Base-by-base conservation (phyloP, 176 grass and related monocot species). In the Dendrocalamus sinicus region DNA sequence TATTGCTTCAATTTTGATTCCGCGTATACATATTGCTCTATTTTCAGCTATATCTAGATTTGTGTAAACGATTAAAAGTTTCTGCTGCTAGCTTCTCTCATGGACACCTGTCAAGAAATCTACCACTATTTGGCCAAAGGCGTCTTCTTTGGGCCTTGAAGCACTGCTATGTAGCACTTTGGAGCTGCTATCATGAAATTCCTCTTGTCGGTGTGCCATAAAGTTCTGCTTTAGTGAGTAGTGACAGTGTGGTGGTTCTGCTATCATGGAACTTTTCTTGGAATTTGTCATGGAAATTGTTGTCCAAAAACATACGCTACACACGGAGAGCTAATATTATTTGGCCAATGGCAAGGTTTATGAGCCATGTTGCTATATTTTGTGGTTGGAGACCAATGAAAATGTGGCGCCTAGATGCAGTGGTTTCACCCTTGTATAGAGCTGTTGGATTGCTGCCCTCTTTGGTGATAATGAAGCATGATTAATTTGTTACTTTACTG, bases 111-210 rank as follows among this genome's bases (percentile, higher is more conserved):
- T 54, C 32, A 37, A 22, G 6, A 77, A 71, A 81, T 77, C 12
- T 82, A 40, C 19, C 47, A 59, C 83, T 71, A 67, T 71, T 47
- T 83, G 79, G 73, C 46, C 58, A 40, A 76, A 86, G 68, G 7
- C 10, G 14, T 73, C 26, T 7, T 47, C 37, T 28, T 59, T 83
- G 53, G n/a, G 46, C 24, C 55, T 54, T 72, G 53, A 46, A 47
- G 66, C 41, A 16, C n/a, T 57, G 32, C 6, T 1, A n/a, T 67
- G 10, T 72, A 57, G 14, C 20, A 67, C 30, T 66, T 75, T 22
- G 58, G 3, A 51, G 52, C 26, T 75, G 32, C 39, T 51, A 51
- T 67, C 50, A 60, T 23, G 39, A 50, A 59, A 22, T 50, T 45
- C 24, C 13, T 83, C 17, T 77, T 72, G 45, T 47, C 20, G 3